phyloP scores from a whole-genome alignment of 345 rosid genomes.

The Clarkia xantiana region DNA sequence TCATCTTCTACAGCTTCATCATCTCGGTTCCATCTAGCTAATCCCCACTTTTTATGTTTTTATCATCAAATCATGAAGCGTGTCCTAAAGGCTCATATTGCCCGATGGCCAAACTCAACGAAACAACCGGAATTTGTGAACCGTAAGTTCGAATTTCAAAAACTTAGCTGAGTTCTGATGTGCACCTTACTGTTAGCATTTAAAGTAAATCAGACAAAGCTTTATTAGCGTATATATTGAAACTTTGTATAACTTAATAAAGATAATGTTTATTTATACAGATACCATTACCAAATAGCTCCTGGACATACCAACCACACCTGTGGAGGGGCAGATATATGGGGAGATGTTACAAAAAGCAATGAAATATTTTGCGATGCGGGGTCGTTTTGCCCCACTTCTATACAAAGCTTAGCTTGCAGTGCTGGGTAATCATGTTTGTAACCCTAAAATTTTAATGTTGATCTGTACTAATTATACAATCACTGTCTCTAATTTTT shows the following conservation, averaged over 20 bases:
- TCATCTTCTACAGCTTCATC: too few relatives aligned
- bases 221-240: too few relatives aligned
- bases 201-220: too few relatives aligned
- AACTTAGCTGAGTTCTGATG: too few relatives aligned
- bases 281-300: constrained; percentile 69
- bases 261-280: constrained; percentile 17
- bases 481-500: not conserved
- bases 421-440: constrained; percentile 72
- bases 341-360: constrained; percentile 48
- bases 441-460: too few relatives aligned
- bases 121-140: constrained; percentile 51
- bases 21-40: not conserved
- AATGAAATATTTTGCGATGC: constrained; percentile 63
- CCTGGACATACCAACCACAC: constrained; percentile 51
- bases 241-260: too few relatives aligned
- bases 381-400: constrained; percentile 77
- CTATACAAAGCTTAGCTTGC: constrained; percentile 44
- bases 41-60: constrained; percentile 7
- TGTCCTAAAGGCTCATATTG: constrained; percentile 81
- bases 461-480: not conserved
- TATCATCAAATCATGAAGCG: constrained; percentile 37
- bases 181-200: too few relatives aligned
- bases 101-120: constrained; percentile 65
- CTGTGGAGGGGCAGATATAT: constrained; percentile 71
- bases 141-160: constrained; percentile 70